phyloP scores from a whole-genome alignment of 2,329 filamentous ascomycete species.

The Alternaria atra region DNA sequence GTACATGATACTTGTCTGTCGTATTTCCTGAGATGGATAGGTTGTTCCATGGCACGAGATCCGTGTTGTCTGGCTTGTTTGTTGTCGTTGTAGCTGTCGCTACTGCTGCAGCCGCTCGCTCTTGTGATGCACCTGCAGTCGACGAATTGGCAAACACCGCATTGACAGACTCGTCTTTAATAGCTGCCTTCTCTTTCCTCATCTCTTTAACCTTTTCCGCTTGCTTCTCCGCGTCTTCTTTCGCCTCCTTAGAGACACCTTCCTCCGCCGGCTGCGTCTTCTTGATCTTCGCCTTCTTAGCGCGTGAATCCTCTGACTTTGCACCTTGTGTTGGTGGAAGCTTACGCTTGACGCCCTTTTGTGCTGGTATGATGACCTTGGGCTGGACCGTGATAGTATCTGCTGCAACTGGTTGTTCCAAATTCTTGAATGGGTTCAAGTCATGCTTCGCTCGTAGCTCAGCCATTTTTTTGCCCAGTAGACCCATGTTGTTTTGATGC shows the following conservation, averaged over 20 bases:
- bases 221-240: neutral
- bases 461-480: neutral
- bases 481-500: neutral
- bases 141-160: conserved; percentile 12
- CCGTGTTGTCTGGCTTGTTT: neutral
- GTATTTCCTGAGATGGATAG: neutral
- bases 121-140: conserved; percentile 1
- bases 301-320: neutral
- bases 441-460: neutral
- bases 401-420: neutral
- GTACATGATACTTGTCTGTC: conserved; percentile 4
- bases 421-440: neutral
- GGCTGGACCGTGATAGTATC: neutral
- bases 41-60: neutral
- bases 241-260: neutral
- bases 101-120: neutral
- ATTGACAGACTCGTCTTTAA: neutral
- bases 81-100: neutral
- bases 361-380: neutral
- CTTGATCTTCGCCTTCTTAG: conserved; percentile 1
- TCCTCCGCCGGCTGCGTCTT: neutral
- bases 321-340: neutral
- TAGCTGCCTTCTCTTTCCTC: neutral
- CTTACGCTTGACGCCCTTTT: conserved; percentile 6
- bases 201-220: neutral